Evolutionary conservation across 1,284 basidiomycete species (phyloP).

Genomic region (Leccinum brunneo-olivaceum): DNA sequence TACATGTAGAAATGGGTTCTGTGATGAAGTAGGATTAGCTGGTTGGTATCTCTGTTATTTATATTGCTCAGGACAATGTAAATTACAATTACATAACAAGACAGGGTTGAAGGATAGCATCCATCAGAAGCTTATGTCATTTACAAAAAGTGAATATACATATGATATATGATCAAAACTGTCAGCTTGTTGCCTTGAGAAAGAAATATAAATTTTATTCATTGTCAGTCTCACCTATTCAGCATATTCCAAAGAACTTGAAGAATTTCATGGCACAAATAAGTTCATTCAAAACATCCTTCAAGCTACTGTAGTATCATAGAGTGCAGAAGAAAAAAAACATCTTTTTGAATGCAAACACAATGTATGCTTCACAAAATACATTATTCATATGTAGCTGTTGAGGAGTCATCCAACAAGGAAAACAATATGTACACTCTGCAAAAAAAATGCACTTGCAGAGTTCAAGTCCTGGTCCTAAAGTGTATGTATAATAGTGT

Average conservation of each 20-base stretch:
- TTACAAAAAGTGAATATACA: no score
- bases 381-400: no score
- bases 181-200: conserved; percentile 59
- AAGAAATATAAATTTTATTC: conserved; percentile 39
- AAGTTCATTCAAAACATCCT: conserved; percentile 82
- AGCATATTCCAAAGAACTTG: conserved; percentile 77
- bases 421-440: conserved; percentile 77
- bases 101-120: no score
- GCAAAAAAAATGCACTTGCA: conserved; percentile 51
- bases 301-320: conserved; percentile 84
- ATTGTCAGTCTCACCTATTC: conserved; percentile 39
- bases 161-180: conserved; percentile 48
- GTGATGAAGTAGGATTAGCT: no score
- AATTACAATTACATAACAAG: no score
- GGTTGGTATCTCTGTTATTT: no score
- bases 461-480: no score
- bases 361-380: conserved; percentile 53
- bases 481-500: no score
- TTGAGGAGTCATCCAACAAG: conserved; percentile 72
- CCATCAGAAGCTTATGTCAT: no score
- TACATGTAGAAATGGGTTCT: no score
- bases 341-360: conserved; percentile 66
- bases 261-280: conserved; percentile 78
- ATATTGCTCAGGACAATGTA: no score
- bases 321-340: conserved; percentile 63